Base-by-base conservation (phyloP, 2,329 filamentous ascomycete species). In the Hymenoscyphus fructigenus region DNA sequence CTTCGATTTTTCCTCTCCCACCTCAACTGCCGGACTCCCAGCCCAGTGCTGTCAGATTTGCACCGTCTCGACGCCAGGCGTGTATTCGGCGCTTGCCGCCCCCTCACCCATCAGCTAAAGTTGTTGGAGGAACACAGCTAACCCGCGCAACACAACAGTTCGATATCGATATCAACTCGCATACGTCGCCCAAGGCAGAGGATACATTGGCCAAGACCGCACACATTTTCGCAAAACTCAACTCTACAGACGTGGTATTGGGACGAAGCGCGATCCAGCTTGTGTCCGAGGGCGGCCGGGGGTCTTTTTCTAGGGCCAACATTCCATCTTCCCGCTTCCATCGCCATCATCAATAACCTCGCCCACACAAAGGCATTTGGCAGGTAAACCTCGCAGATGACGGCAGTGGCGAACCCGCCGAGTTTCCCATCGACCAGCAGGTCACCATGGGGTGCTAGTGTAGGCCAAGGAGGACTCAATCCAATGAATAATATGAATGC, bases 401-500 rank as follows among this genome's bases (percentile, higher is more conserved):
- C 87, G 79, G 87, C 87, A 75, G 87, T 90, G 75, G 87, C 87
- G 69, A 88, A 82, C 72, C 85, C 85, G 72, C 85, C 85, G 76
- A 85, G 81, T 76, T 87, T 89, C 75, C 79, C 84, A 75, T 85
- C 85, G 75, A 83, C 86, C 75, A 87, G 85, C 75, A 83, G 86
- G 78, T 82, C 85, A 82, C 82, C 81, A 88, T 89, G 87, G 87
- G 82, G 84, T 76, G 81, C 84, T 85, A 87, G 83, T 79, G 81
- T 82, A 72, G 74, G 75, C 65, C 81, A 84, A 79, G 87, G 84
- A 80, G 83, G 83, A 76, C 80, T 86, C 44, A 50, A 50, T 23
- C n/a, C 44, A 50, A 50, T 50, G 44, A 50, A 50, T 50, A 50
- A 50, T 50, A 50, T 50, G 73, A 83, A 85, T 81, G 84, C 89